Base-by-base conservation (phyloP, 331 rosid genomes). In the Malus hybrid region DNA sequence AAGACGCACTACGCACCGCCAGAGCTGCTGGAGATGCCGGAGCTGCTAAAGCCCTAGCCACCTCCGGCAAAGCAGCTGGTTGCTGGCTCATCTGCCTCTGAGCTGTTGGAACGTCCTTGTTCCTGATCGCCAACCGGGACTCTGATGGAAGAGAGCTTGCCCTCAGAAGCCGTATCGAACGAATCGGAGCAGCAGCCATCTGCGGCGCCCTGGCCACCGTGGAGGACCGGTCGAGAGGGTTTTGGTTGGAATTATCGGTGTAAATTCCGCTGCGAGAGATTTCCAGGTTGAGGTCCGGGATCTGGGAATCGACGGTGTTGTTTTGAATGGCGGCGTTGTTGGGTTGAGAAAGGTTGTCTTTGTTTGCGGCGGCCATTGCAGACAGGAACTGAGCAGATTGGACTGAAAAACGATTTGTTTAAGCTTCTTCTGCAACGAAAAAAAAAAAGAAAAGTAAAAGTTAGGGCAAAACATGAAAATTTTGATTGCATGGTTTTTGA, bases 101-200 rank as follows among this genome's bases (percentile, higher is more conserved):
- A 27, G 62, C 61, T 77, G 80, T 67, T 72, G 70, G 86, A 75
- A 72, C 66, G 29, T 88, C 87, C 80, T 80, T 83, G 24, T 80
- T 65, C 79, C 44, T 83, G n/a, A 83, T 60, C 67, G 65, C 67
- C 69, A 20, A 68, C 67, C 69, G 33, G 52, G 67, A 46, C 76
- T 78, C 83, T 16, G 80, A 70, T n/a, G 95, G 91, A 36, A 89
- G 70, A 5, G 91, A 91, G 75, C 80, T 85, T 62, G 93, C 82
- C 75, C 91, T 86, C 46, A 72, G 73, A 36, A 85, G 62, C 16
- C 4, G 7, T 6, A 28, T 9, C 0, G 85, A 76, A 62, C 63
- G 78, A 78, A 72, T 9, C 64, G 33, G 13, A 33, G 14, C 66
- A 33, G 70, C 69, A 48, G 13, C 16, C 64, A 8, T 54, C 69